Conservation (phyloP, 2,329 filamentous ascomycete species). For the Alternaria dauci region DNA sequence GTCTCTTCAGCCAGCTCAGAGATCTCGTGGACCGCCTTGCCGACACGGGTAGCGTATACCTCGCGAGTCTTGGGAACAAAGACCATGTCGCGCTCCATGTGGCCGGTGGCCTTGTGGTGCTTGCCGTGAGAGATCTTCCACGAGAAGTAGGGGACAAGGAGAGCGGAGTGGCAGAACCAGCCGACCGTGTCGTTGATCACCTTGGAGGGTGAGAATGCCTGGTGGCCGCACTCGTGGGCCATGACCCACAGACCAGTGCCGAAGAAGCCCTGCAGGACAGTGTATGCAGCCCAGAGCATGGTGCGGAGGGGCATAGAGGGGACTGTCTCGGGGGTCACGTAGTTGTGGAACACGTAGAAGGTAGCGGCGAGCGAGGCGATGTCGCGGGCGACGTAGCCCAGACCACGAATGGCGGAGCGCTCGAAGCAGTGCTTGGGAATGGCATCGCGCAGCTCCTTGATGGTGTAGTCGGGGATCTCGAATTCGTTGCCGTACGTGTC, state of each 20-base stretch:
- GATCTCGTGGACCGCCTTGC: conserved; percentile 80
- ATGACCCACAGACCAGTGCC: conserved; percentile 95
- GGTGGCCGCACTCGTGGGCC: conserved; percentile 97
- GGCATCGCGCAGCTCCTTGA: conserved; percentile 96
- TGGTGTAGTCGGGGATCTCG: conserved; percentile 91
- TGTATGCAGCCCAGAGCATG: conserved; percentile 72
- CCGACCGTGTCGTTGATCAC: conserved; percentile 89
- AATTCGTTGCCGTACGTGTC: conserved; percentile 97
- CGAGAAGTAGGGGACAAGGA: conserved; percentile 96
- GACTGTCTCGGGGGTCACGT: conserved; percentile 83
- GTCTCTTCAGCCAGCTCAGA: conserved; percentile 94
- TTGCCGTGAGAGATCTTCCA: conserved; percentile 99
- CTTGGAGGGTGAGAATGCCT: conserved; percentile 94
- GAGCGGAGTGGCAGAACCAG: conserved; percentile 86
- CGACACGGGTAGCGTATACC: conserved; percentile 77
- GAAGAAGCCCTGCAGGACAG: conserved; percentile 88
- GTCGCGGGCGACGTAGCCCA: conserved; percentile 87
- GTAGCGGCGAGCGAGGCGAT: conserved; percentile 74
- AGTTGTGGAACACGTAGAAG: conserved; percentile 90
- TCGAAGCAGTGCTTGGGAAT: conserved; percentile 98
- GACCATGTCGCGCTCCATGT: conserved; percentile 99
- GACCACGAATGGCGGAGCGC: conserved; percentile 77
- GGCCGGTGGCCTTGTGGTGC: conserved; percentile 98
- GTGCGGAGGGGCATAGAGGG: conserved; percentile 73
- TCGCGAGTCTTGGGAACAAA: conserved; percentile 94